Evolutionary conservation across 495 filamentous ascomycete species (phyloP), one percentile per base, ranked within the genome.

Genomic region (Aspergillus nanangensis): DNA sequence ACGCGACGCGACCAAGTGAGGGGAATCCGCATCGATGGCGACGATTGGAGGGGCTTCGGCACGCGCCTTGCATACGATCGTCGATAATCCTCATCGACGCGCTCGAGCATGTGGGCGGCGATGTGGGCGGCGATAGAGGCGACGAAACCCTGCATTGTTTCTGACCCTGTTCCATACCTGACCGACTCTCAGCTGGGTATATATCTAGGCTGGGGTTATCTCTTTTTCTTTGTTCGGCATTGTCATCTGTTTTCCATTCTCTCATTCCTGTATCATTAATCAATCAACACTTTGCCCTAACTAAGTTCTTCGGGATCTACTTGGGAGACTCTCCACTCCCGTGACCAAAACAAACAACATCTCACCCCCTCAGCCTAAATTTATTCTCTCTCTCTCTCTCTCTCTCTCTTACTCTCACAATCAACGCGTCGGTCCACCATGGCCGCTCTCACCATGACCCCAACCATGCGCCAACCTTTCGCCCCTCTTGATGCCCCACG

Each of bases 371-470:
- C 11, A 29, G 7, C 7, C 25, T 29, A 5, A 7, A 5, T 29
- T 29, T 11, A 29, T 17, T n/a, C n/a, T 13, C 33, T n/a, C 25
- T 29, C 25, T 34, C 41, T 31, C 19, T 45, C 27, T 25, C 14
- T 43, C 24, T 38, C 50, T 25, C 24, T 29, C 38, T 33, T 18
- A 43, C 33, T 40, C 43, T 38, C 36, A 10, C 44, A 29, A 10
- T 21, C 10, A 37, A 19, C 25, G 17, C 4, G 13, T 38, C 45
- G 40, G 36, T 42, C 45, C 24, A 56, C 29, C 45, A 72, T 70
- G 67, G 65, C 66, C 19, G 55, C 69, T 44, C 62, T 72, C 56
- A 66, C 67, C 41, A 69, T 72, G 65, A 65, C 66, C 45, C 61
- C 61, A 24, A 52, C 64, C 14, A 37, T 58, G 22, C 65, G 71